Base-by-base conservation (phyloP, 148 eudicot genomes). In the Cornus controversa region DNA sequence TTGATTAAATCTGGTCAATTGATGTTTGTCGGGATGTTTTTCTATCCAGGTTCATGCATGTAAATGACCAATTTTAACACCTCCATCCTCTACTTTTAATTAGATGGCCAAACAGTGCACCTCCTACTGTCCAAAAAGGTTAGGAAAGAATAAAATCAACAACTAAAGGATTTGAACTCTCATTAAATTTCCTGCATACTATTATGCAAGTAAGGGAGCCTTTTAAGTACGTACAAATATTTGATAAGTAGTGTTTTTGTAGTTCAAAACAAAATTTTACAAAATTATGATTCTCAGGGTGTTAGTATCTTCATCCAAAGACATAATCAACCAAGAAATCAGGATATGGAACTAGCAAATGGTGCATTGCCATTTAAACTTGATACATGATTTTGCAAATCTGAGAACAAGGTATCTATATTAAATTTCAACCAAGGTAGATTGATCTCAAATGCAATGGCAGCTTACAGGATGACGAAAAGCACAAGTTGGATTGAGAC, bases 401-500 rank as follows among this genome's bases (percentile, higher is more conserved):
- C 26, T 24, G 16, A 75, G 42, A 20, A 62, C 29, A 65, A 37
- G 26, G 14, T 20, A 60, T 29, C 7, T 25, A 47, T 45, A 25
- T 69, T 69, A 3, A 40, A 10, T 11, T 1, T 20, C 3, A 69
- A 14, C 60, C 60, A 36, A 63, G 22, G 20, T 63, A 67, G 5
- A 10, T 31, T 31, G 67, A 73, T 54, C n/a, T 18, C 42, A 69
- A 65, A 69, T n/a, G 57, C 74, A 45, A 80, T 36, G 74, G 13
- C 73, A 81, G 78, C 93, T 87, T 83, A 93, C 97, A 70, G 94
- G 97, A 78, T 91, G 97, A 6, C 94, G 92, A 70, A 89, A 93
- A 69, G 83, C 90, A 80, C 94, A 93, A n/a, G 85, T 62, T 13
- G 85, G 90, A 77, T 92, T 89, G 29, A 87, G 79, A 75, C 97